These are phyloP conservation scores for Terfezia claveryi DNA, from an alignment of 495 filamentous ascomycete genomes.

Conservation along the genomic window DNA sequence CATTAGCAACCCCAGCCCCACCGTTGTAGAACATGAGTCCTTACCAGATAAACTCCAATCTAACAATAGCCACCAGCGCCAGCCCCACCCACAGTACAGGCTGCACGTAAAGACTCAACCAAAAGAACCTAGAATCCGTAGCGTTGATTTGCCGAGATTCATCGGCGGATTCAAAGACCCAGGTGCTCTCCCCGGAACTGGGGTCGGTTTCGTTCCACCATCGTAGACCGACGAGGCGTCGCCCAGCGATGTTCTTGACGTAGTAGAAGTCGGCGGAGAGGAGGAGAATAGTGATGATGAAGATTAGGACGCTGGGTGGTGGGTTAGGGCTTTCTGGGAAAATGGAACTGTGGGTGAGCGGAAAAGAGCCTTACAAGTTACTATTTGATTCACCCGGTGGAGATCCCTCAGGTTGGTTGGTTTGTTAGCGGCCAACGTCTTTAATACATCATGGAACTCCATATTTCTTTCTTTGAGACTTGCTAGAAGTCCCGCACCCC, in stretches of 20 bases:
- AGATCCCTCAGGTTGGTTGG: no score
- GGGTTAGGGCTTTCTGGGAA: not conserved
- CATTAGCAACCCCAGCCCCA: slow-evolving; percentile 18
- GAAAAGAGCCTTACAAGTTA: slow-evolving; percentile 39
- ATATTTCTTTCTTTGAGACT: no score
- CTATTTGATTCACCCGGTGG: slow-evolving; percentile 4
- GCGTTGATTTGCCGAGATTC: slow-evolving; percentile 25
- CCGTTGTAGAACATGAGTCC: slow-evolving; percentile 38
- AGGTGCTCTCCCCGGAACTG: slow-evolving; percentile 55
- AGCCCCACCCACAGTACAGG: slow-evolving; percentile 71
- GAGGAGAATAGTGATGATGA: slow-evolving; percentile 94
- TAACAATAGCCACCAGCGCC: slow-evolving; percentile 60
- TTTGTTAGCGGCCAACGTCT: no score
- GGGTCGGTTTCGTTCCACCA: slow-evolving; percentile 98
- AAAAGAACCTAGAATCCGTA: slow-evolving; percentile 66
- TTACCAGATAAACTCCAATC: slow-evolving; percentile 61
- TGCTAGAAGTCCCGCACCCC: not conserved
- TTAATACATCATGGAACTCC: no score
- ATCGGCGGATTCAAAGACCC: slow-evolving; percentile 57
- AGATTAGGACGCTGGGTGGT: slow-evolving; percentile 55
- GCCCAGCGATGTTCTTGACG: slow-evolving; percentile 94
- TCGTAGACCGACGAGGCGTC: slow-evolving; percentile 74
- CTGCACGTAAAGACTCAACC: slow-evolving; percentile 74
- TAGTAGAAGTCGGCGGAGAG: slow-evolving; percentile 98
- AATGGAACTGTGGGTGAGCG: not conserved